Base-by-base conservation (phyloP, 2,329 filamentous ascomycete genomes). In the Juglanconis juglandina region DNA sequence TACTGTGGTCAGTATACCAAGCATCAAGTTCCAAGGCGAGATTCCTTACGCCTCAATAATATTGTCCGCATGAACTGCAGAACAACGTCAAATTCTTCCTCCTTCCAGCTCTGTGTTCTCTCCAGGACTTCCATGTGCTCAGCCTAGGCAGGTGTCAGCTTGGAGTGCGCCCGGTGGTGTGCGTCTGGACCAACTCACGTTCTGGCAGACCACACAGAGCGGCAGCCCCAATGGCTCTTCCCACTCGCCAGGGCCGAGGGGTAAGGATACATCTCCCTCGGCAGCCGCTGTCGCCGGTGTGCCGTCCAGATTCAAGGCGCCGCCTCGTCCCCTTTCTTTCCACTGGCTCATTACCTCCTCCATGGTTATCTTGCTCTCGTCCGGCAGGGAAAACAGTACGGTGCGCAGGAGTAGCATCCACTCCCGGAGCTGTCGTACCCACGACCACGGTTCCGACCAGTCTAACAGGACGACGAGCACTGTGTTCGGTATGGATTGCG, bases 71-170 rank as follows among this genome's bases (percentile, higher is more conserved):
- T 78, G 72, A 93, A 96, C 71, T 99, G 95, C 61, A 97, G 82
- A 48, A 99, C 91, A 66, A 95, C 93, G 73, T 99, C 95, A 69
- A 99, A 99, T 68, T 96, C 90, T 66, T 96, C 92, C 74, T 99
- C 95, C 75, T 92, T 94, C 92, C 94, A 99, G 13, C 89, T 87
- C 61, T 93, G 87, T 54, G 92, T 93, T 72, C 91, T 92, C 75
- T 98, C 95, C 60, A 99, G 75, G 44, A 86, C 84, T 70, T 98
- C 93, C 73, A 98, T 96, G 73, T 91, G 92, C 75, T 96, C 91
- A 13, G 92, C 85, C 88, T 92, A 66, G 7, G 17, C 1, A 5
- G 32, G 24, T 41, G 69, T 69, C 67, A 73, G 68, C 63, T 32
- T 64, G 35, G 24, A 3, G 2, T 34, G 32, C 14, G 4, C 30